These are phyloP conservation scores for Raffaelea arxii DNA, from an alignment of 2,329 filamentous ascomycete species.

Conservation along the genomic window DNA sequence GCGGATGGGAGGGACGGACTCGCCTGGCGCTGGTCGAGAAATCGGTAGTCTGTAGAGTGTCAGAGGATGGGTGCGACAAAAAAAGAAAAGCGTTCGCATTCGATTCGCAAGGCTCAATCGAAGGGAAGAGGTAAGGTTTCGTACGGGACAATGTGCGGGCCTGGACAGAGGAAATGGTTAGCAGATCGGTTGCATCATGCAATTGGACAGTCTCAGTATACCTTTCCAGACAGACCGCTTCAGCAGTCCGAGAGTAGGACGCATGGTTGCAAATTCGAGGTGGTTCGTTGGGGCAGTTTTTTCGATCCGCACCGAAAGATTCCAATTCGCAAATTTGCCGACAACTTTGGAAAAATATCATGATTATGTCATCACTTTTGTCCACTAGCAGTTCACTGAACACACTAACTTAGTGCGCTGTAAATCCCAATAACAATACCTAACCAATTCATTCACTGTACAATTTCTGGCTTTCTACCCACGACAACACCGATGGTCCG, in stretches of 20 bases:
- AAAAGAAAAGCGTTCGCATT: neutral
- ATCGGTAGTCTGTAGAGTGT: slow-evolving; percentile 55
- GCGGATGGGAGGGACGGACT: slow-evolving; percentile 62
- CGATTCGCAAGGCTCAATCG: neutral
- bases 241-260: slow-evolving; percentile 56
- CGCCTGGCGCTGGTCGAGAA: slow-evolving; percentile 46
- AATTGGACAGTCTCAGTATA: slow-evolving; percentile 23
- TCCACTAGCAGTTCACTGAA: no score
- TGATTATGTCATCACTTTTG: no score
- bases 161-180: slow-evolving; percentile 21
- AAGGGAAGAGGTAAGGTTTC: slow-evolving; percentile 12
- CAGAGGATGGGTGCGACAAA: no score
- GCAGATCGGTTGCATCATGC: neutral
- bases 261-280: slow-evolving; percentile 42
- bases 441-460: slow-evolving; percentile 32
- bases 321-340: no score
- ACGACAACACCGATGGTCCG: slow-evolving; percentile 43
- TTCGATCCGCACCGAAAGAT: no score
- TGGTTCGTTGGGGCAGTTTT: no score
- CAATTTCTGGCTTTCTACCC: slow-evolving; percentile 45
- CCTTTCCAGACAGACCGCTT: slow-evolving; percentile 86
- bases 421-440: no score
- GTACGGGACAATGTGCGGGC: slow-evolving; percentile 46
- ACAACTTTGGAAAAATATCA: no score
- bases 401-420: no score